Percentiles rank a stretch among this genome's conserved stretches.
These are phyloP conservation scores for Lactifluus piperatus DNA, from an alignment of 768 basidiomycete species.

Conservation along the genomic window DNA sequence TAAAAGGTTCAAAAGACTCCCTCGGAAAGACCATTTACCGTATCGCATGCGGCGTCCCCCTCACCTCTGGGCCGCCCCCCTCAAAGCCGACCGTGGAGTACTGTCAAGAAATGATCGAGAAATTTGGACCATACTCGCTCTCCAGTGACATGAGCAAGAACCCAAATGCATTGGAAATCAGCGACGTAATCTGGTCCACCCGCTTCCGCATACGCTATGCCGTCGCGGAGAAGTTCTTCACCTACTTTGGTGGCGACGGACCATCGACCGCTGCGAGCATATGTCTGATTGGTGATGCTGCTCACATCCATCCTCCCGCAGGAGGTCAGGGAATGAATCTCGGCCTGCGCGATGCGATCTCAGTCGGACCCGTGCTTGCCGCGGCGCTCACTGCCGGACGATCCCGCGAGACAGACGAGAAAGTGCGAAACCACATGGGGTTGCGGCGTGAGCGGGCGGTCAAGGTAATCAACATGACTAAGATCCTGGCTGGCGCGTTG, in stretches of 20 bases:
- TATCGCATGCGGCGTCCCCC: slow-evolving; percentile 34
- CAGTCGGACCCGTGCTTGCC: slow-evolving; percentile 35
- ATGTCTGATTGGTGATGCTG: slow-evolving; percentile 37
- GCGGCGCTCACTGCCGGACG: slow-evolving; percentile 26
- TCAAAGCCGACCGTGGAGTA: slow-evolving; percentile 33
- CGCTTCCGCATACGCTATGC: slow-evolving; percentile 39
- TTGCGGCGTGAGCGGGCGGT: too few relatives aligned
- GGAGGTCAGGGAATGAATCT: slow-evolving; percentile 55
- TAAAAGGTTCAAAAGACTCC: slow-evolving; percentile 19
- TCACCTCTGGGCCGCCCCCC: slow-evolving; percentile 29
- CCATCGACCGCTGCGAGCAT: too few relatives aligned
- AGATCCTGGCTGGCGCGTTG: not conserved
- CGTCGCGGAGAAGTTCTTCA: slow-evolving; percentile 29
- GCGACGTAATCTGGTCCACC: slow-evolving; percentile 36
- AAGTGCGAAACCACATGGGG: too few relatives aligned
- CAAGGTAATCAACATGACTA: too few relatives aligned
- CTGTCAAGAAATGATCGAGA: slow-evolving; percentile 36
- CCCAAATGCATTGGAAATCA: slow-evolving; percentile 28
- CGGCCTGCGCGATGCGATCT: slow-evolving; percentile 44
- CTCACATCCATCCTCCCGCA: slow-evolving; percentile 44
- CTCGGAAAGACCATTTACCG: slow-evolving; percentile 29
- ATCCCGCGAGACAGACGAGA: not conserved
- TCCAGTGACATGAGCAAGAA: slow-evolving; percentile 35
- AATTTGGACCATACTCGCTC: slow-evolving; percentile 30
- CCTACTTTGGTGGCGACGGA: too few relatives aligned